Base-by-base conservation (phyloP, 2,329 filamentous ascomycete species). In the Fusarium sp. region DNA sequence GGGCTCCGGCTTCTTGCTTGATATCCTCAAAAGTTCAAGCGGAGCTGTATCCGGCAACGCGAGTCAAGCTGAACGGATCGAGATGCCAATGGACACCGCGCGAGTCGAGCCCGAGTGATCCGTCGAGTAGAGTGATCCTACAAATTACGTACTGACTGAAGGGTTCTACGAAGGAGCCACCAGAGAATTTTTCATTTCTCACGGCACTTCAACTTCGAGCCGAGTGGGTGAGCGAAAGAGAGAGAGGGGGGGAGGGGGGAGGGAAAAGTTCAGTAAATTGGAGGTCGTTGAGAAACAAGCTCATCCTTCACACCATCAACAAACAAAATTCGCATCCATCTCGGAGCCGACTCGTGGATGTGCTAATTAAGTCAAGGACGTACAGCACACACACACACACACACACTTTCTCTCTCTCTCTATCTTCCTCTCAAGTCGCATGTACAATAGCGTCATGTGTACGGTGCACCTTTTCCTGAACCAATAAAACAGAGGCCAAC, bases 381-480 rank as follows among this genome's bases (percentile, higher is more conserved):
- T 55, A 69, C 66, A 64, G 33, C 55, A 23, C 63, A 33, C 31
- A 33, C 31, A 33, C 31, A 33, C 31, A 33, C 33, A 33, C 33
- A 33, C 33, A 16, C n/a, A 5, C 19, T 1, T 21, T n/a, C 21
- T 41, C n/a, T 16, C 27, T 23, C 33, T 35, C 45, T 31, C 27
- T 49, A n/a, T 23, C 27, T 27, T 23, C n/a, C 23, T 39, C 33
- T 73, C 55, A 37, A 66, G 51, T 55, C 46, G 64, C 68, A 72
- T 72, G 69, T 74, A 72, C 69, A 76, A 75, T 73, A 77, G 72
- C 71, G 75, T 68, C 75, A 77, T 76, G 69, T 67, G 75, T 64
- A 60, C 49, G 51, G 66, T 49, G 71, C 66, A 63, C 63, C 55
- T 59, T 69, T 59, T 31, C 49, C 46, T 58, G 48, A 64, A 37